Conservation (phyloP, 2,329 filamentous ascomycete genomes). For the Eurotiales sp. region DNA sequence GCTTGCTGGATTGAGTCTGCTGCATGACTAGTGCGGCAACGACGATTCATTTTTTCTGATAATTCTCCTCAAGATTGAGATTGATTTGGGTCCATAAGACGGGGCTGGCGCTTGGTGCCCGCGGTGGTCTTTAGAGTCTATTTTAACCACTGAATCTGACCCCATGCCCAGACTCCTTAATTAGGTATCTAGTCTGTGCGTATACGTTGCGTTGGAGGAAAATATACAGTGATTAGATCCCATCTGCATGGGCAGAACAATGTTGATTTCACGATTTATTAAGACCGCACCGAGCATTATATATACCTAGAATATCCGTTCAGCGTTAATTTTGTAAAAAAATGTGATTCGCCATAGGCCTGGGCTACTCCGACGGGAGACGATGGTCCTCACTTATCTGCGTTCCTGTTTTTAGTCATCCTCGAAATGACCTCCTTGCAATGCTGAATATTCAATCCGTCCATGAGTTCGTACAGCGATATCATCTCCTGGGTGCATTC, state of each 20-base stretch:
- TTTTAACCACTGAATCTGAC: too few relatives aligned
- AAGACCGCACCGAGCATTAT: not conserved
- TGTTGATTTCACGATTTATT: too few relatives aligned
- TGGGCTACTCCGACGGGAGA: too few relatives aligned
- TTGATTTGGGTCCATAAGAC: too few relatives aligned
- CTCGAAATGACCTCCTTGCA: slow-evolving; percentile 62
- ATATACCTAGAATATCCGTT: not conserved
- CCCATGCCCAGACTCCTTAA: too few relatives aligned
- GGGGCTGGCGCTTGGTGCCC: too few relatives aligned
- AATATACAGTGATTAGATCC: too few relatives aligned
- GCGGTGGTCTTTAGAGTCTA: too few relatives aligned
- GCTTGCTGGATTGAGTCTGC: slow-evolving; percentile 1
- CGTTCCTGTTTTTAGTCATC: slow-evolving; percentile 58
- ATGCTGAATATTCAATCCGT: slow-evolving; percentile 60
- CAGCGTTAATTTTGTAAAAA: not conserved
- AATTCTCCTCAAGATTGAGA: too few relatives aligned
- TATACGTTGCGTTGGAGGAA: too few relatives aligned
- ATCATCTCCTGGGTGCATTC: slow-evolving; percentile 91
- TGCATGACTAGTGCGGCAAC: slow-evolving; percentile 2
- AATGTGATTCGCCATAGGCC: not conserved
- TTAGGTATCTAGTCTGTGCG: too few relatives aligned
- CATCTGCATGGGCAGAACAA: too few relatives aligned
- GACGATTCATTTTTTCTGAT: not conserved
- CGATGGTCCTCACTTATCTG: slow-evolving; percentile 47
- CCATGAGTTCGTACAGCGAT: slow-evolving; percentile 77